Base-by-base conservation (phyloP, 139 green algal species). In the Tetradesmus obliquus region DNA sequence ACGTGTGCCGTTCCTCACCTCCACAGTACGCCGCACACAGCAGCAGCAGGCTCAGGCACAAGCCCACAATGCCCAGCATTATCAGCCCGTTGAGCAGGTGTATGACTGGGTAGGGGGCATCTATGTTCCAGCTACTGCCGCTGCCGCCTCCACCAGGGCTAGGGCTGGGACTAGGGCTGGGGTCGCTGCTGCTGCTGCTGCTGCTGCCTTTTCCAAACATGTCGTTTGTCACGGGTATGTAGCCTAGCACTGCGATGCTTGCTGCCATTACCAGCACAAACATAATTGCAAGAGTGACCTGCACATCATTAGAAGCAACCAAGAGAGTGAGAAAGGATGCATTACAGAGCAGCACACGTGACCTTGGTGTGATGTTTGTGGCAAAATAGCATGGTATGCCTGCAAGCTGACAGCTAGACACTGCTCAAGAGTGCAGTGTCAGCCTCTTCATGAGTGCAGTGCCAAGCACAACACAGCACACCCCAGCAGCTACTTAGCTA, bases 51-150 rank as follows among this genome's bases (percentile, higher is more conserved):
- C 62, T 84, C 12, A 89, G 13, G 2, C 55, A 10, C 13, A 92
- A 66, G 15, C 89, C 89, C 22, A 88, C 17, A 19, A 88, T 54
- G n/a, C 66, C 89, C 51, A 92, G 79, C 62, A 84, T 71, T 7
- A 92, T 84, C 24, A 92, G 12, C 5, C 89, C 89, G n/a, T 92
- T 92, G 6, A 45, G 12, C 6, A 92, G 17, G 66, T 92, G 89
- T 5, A 84, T 71, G 7, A 76, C 69, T 3, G 66, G 66, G 15
- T 76, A 76, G 3, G 66, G 66, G 17, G 66, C 66, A 6, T 76
- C 5, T 19, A 76, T 5, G 17, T 76, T 76, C 66, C 66, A 76
- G 62, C 57, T 55, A 32, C 60, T 84, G 80, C 87, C 22, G 51
- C 69, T 91, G 51, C 72, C 13, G 54, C 20, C n/a, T 17, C 60